Base-by-base conservation (phyloP, 2,329 filamentous ascomycete species). In the Trichoderma simmonsii region DNA sequence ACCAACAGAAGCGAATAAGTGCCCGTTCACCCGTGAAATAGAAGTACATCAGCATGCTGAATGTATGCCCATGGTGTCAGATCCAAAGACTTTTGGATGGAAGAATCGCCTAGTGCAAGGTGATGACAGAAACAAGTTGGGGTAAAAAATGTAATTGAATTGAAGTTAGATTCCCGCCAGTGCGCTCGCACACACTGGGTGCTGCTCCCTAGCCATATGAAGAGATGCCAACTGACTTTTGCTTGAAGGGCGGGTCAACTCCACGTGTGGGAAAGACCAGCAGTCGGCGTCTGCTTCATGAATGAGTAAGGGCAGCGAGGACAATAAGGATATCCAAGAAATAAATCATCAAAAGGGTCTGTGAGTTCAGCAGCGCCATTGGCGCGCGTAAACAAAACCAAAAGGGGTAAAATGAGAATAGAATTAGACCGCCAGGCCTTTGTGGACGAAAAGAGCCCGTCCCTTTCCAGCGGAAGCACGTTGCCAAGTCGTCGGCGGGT, bases 1-100 rank as follows among this genome's bases (percentile, higher is more conserved):
- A 77, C 77, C 77, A 76, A 70, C 75, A 77, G 76, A 80, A 80
- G 74, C 71, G 76, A 79, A 79, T 67, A 75, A 77, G 72, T 73
- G 71, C 74, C 73, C 76, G 74, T 74, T 69, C 75, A 74, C 65
- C 57, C 51, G 69, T 51, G 36, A 62, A 71, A 68, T 34, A 39
- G 24, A 66, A 70, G 60, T 73, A 76, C 74, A 73, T 48, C 66
- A 70, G 15, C 36, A 70, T 39, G 57, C 39, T 70, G 72, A 74
- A 62, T 75, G 57, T 73, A 77, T 74, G 72, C 73, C 73, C 75
- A 77, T 54, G 59, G 39, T 56, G 32, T 60, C 65, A 66, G 61
- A 51, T 73, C 73, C 71, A 64, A 64, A 59, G 48, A 70, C 74
- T 77, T 62, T 75, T 75, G 64, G 69, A 66, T 43, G 34, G 73